A percentile compares a stretch with the other conserved stretches of the same genome.
These are phyloP conservation scores for Digitaria exilis DNA, from an alignment of 202 grass and related monocot species.

Conservation along the genomic window DNA sequence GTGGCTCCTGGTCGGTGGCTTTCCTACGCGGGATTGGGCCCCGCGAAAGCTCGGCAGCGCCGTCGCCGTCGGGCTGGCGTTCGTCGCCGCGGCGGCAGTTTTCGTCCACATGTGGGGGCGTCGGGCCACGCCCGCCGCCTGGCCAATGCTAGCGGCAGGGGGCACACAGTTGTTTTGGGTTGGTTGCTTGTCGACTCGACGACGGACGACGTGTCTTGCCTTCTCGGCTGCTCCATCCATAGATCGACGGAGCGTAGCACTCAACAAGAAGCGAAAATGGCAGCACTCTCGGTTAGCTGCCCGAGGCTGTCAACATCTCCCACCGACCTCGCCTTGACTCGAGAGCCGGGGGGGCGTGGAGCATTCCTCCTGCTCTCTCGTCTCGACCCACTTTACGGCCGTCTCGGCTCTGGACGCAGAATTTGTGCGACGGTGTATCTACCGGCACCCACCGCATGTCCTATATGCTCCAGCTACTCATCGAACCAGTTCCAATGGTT, in stretches of 20 bases:
- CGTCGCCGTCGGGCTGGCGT: constrained; percentile 25
- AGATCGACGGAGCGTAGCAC: background rate
- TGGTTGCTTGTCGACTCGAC: no score
- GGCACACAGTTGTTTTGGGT: background rate
- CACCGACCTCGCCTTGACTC: background rate
- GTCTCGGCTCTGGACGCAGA: background rate
- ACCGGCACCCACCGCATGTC: no score
- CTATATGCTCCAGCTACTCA: no score
- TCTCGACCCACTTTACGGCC: no score
- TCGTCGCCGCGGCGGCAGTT: background rate
- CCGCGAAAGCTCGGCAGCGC: background rate
- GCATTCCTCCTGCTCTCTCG: background rate
- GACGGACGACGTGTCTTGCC: background rate
- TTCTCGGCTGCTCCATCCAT: background rate
- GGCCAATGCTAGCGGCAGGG: background rate
- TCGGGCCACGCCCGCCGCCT: background rate
- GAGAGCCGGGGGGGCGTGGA: background rate
- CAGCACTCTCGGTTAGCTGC: background rate
- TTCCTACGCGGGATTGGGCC: constrained; percentile 19
- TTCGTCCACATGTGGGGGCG: background rate
- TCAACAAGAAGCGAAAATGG: background rate
- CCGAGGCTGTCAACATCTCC: background rate
- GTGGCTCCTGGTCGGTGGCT: constrained; percentile 50
- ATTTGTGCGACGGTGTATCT: background rate
- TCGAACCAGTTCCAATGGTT: no score